Percentiles rank a stretch among this genome's conserved stretches.
Evolutionary conservation across 805 yeast species (phyloP).

Genomic region (Metschnikowia santaceciliae): DNA sequence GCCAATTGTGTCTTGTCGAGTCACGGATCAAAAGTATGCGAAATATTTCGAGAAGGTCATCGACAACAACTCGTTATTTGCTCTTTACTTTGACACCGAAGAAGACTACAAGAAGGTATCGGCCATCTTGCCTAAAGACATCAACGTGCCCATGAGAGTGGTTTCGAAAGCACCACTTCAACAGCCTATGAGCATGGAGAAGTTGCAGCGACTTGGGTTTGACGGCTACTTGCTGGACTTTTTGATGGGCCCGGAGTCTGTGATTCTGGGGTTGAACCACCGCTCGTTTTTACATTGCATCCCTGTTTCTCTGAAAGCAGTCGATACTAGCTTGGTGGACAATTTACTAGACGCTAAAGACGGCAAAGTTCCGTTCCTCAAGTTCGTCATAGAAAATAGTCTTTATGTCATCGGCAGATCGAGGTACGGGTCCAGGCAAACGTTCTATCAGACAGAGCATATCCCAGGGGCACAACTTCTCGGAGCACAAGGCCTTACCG

Average conservation of each 20-base stretch:
- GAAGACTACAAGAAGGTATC: constrained; percentile 47
- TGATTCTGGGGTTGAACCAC: constrained; percentile 68
- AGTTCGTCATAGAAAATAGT: constrained; percentile 58
- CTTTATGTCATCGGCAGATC: constrained; percentile 54
- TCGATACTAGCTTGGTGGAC: constrained; percentile 40
- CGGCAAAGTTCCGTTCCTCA: constrained; percentile 47
- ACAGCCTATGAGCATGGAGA: constrained; percentile 22
- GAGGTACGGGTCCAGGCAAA: constrained; percentile 57
- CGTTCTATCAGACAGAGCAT: constrained; percentile 39
- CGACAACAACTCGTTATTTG: constrained; percentile 48
- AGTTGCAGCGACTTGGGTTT: constrained; percentile 56
- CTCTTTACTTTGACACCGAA: constrained; percentile 59
- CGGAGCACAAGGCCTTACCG: constrained; percentile 31
- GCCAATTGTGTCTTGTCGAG: constrained; percentile 61
- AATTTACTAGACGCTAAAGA: constrained; percentile 24
- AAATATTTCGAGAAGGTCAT: constrained; percentile 56
- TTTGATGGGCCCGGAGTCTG: constrained; percentile 67
- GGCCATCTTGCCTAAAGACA: constrained; percentile 29
- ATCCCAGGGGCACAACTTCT: constrained; percentile 28
- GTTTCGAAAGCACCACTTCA: constrained; percentile 15
- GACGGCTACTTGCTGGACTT: constrained; percentile 76
- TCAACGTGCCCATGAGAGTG: constrained; percentile 58
- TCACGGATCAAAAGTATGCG: constrained; percentile 47
- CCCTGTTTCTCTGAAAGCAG: constrained; percentile 55
- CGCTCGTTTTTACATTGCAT: constrained; percentile 45